Base-by-base conservation (phyloP, 2,329 filamentous ascomycete species). In the Pestalotiopsis sp. region DNA sequence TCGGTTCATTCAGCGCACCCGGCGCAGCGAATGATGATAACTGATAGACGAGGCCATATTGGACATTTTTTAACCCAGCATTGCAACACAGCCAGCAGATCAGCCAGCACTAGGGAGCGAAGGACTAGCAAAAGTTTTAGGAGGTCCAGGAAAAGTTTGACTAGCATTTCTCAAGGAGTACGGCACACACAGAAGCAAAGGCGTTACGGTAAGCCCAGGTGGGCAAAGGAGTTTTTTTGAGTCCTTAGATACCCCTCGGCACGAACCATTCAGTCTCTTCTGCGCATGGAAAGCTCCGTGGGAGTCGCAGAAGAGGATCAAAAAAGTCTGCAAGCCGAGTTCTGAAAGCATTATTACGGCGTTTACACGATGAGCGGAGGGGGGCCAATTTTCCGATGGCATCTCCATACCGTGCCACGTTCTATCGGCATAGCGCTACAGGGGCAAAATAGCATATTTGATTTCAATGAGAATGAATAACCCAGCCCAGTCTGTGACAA, bases 1-100 rank as follows among this genome's bases (percentile, higher is more conserved):
- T 90, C 78, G 88, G 88, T 68, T 85, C 86, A 14, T 62, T 62
- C 59, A 62, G 59, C 59, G 59, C 59, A 20, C 59, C 59, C 2
- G 59, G 59, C 20, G 36, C 36, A 31, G 27, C 59, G 14, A 36
- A 20, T n/a, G 59, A 62, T 39, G 27, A 27, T 20, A 20, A 11
- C 31, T 62, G 38, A 31, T n/a, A 20, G 17, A 62, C 9, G 31
- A 39, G 59, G 4, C 59, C 27, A 62, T 11, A 20, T n/a, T n/a
- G 31, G 25, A 23, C n/a, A 31, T 14, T 27, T 59, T 59, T 27
- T 13, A 27, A 14, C 23, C 23, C 17, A 27, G 4, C 17, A 59
- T 6, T 59, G 27, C 17, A 52, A n/a, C 17, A 52, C 20, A 52
- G 2, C 45, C 45, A 52, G n/a, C 17, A 9, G 45, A 52, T 7